phyloP scores from a whole-genome alignment of 1,284 basidiomycete genomes.

The Mycosarcoma mackinlayi region DNA sequence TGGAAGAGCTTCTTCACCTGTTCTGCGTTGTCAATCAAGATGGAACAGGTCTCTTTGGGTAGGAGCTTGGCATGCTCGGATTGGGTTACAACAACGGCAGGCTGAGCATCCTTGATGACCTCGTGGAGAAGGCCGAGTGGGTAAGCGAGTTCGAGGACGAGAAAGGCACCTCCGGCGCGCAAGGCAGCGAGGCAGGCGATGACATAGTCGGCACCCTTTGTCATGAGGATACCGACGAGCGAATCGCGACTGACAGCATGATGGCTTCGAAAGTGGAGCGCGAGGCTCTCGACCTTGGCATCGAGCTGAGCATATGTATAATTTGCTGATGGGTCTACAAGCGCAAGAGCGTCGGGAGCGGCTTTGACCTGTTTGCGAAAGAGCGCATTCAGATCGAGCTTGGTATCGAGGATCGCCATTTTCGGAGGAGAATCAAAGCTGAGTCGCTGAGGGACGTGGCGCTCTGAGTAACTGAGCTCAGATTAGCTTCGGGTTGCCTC shows the following conservation, averaged over 20 bases:
- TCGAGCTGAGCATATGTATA: slow-evolving; percentile 66
- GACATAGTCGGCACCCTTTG: slow-evolving; percentile 64
- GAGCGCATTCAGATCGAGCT: slow-evolving; percentile 49
- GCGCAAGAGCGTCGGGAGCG: slow-evolving; percentile 47
- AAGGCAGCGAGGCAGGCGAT: slow-evolving; percentile 64
- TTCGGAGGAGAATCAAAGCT: no score
- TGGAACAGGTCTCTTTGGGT: slow-evolving; percentile 30
- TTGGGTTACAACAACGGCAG: slow-evolving; percentile 64
- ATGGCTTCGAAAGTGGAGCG: slow-evolving; percentile 45
- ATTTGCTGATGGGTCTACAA: slow-evolving; percentile 35
- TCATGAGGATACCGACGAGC: slow-evolving; percentile 65
- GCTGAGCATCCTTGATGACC: slow-evolving; percentile 65
- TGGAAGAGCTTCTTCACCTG: slow-evolving; percentile 16
- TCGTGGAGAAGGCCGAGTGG: slow-evolving; percentile 60
- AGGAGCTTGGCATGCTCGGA: slow-evolving; percentile 52
- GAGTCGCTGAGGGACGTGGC: slow-evolving; percentile 5
- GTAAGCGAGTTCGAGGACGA: slow-evolving; percentile 68
- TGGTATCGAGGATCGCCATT: slow-evolving; percentile 51
- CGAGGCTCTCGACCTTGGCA: slow-evolving; percentile 44
- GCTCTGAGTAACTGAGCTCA: no score
- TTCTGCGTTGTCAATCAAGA: slow-evolving; percentile 32
- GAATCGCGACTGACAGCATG: slow-evolving; percentile 55
- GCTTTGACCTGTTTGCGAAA: slow-evolving; percentile 49
- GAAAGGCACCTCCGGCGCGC: slow-evolving; percentile 66
- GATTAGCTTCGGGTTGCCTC: no score